phyloP scores from a whole-genome alignment of 441 rosid genomes.

The Jatropha podagrica region DNA sequence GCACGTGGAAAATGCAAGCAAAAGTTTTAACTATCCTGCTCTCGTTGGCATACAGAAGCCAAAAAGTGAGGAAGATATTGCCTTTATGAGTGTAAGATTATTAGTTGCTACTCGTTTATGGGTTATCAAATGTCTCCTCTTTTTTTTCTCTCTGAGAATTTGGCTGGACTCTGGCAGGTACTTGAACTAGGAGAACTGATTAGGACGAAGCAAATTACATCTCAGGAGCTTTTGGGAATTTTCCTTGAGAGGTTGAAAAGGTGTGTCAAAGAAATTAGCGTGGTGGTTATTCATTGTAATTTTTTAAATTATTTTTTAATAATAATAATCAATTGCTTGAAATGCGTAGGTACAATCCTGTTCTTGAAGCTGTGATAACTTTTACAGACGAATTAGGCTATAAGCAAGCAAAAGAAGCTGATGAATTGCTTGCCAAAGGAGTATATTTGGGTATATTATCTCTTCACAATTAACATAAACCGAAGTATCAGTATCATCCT shows the following conservation, averaged over 20 bases:
- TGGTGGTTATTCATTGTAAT: neutral
- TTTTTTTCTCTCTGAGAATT: neutral
- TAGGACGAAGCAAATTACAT: constrained; percentile 68
- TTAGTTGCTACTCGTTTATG: constrained; percentile 7
- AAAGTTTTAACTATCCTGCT: constrained; percentile 48
- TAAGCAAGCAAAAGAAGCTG: constrained; percentile 83
- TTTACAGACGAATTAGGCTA: constrained; percentile 75
- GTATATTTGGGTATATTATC: constrained; percentile 58
- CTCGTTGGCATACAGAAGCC: constrained; percentile 44
- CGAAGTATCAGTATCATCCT: neutral
- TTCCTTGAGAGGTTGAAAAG: constrained; percentile 68
- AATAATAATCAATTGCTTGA: constrained; percentile 22
- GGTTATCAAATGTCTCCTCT: neutral
- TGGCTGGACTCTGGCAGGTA: constrained; percentile 45
- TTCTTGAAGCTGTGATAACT: constrained; percentile 78
- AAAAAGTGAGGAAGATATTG: constrained; percentile 61
- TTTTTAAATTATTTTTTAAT: constrained; percentile 3
- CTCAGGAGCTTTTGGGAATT: constrained; percentile 58
- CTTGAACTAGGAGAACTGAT: constrained; percentile 80
- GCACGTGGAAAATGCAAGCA: constrained; percentile 25
- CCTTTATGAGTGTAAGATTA: constrained; percentile 67
- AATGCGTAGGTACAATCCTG: constrained; percentile 57
- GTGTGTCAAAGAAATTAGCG: constrained; percentile 28
- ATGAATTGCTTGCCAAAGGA: constrained; percentile 74
- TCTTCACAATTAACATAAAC: neutral